Conservation (phyloP, 148 eudicot species). For the Camellia japonica region DNA sequence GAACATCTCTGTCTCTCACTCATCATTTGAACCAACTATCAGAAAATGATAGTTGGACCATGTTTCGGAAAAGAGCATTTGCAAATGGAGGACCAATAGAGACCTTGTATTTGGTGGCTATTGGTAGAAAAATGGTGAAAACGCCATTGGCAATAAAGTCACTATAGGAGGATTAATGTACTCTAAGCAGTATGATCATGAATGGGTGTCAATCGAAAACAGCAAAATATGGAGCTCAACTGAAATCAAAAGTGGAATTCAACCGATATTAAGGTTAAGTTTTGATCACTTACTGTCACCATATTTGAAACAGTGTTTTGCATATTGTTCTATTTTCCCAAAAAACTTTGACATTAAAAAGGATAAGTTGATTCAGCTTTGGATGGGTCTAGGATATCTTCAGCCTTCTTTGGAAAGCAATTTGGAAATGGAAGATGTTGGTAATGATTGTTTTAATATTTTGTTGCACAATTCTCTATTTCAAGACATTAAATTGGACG, state of each 20-base stretch:
- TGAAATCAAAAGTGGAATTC: not conserved
- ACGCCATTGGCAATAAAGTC: conserved; percentile 20
- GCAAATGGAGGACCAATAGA: not conserved
- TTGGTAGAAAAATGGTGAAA: conserved; percentile 6
- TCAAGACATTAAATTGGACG: not conserved
- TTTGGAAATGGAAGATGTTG: not conserved
- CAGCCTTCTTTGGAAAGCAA: not conserved
- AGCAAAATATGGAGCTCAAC: not conserved
- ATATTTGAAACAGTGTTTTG: conserved; percentile 20
- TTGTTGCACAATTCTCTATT: not conserved
- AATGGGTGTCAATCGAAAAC: conserved; percentile 12
- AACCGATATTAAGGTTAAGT: conserved; percentile 3
- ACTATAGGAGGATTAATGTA: conserved; percentile 11
- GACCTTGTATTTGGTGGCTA: not conserved
- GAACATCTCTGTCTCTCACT: not conserved
- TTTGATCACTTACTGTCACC: conserved; percentile 15
- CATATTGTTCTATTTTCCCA: conserved; percentile 5
- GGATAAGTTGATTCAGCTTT: not conserved
- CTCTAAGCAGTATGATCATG: not conserved
- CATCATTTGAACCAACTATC: not conserved
- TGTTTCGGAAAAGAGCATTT: conserved; percentile 17
- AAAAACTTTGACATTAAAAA: not conserved
- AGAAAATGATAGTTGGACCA: conserved; percentile 3
- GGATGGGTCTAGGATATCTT: not conserved
- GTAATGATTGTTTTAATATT: not conserved